Conservation (phyloP, 164 flowering plant species). For the Aristolochia fimbriata region DNA sequence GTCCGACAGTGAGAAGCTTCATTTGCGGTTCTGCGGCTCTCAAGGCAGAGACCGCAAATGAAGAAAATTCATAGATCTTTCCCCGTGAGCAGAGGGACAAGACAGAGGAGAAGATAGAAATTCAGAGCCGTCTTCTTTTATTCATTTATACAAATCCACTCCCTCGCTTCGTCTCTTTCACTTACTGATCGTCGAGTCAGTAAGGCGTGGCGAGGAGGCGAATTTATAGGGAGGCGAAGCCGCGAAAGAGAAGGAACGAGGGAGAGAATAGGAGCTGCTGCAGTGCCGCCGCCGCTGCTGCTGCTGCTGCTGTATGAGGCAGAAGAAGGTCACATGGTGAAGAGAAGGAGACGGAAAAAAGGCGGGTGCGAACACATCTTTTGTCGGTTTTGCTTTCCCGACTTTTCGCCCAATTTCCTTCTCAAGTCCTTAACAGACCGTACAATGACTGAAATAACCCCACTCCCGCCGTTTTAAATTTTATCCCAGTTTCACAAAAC, state of each 20-base stretch:
- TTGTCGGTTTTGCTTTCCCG: background rate
- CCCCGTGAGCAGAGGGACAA: background rate
- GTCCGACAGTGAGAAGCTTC: background rate
- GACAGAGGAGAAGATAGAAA: background rate
- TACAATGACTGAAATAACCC: background rate
- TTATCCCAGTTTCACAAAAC: too few species aligned
- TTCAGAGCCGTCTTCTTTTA: background rate
- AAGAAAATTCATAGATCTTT: background rate
- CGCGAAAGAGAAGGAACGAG: background rate
- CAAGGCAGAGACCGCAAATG: constrained; percentile 1
- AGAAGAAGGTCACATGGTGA: constrained; percentile 1
- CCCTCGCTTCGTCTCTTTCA: background rate
- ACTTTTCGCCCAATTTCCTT: background rate
- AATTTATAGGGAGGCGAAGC: background rate
- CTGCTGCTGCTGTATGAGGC: constrained; percentile 1
- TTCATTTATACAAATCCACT: background rate
- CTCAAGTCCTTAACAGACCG: too few species aligned
- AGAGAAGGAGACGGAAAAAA: background rate
- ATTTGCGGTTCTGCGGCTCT: background rate
- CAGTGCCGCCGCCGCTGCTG: background rate
- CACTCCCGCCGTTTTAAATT: too few species aligned
- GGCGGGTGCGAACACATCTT: constrained; percentile 1
- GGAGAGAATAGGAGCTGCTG: background rate
- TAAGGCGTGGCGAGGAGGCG: background rate
- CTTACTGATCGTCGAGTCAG: background rate